Percentiles rank a stretch among this genome's conserved stretches.
Conservation (phyloP, 1,139 yeast species). For the Martiniozyma asiatica region DNA sequence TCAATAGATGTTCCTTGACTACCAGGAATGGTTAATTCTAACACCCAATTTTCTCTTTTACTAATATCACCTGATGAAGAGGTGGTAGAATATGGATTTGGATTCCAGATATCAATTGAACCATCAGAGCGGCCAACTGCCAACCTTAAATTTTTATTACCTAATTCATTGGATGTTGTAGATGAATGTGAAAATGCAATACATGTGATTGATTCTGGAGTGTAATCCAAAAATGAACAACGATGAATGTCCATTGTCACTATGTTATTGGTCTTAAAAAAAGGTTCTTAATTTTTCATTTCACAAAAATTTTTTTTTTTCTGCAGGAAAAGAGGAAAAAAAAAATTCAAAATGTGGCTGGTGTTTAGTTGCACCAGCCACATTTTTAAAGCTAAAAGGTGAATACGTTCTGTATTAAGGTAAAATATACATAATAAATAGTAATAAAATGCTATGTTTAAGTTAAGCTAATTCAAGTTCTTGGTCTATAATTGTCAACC, state of each 20-base stretch:
- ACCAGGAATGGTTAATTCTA: constrained; percentile 57
- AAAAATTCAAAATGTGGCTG: too few relatives aligned
- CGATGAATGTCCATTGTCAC: constrained; percentile 69
- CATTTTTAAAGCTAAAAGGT: too few relatives aligned
- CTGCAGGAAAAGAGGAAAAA: too few relatives aligned
- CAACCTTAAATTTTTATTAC: constrained; percentile 56
- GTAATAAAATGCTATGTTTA: too few relatives aligned
- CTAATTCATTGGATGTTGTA: constrained; percentile 27
- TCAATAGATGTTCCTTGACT: constrained; percentile 79
- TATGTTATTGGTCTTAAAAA: too few relatives aligned
- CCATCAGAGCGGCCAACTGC: constrained; percentile 95
- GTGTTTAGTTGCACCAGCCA: too few relatives aligned
- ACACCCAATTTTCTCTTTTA: constrained; percentile 40
- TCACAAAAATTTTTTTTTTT: too few relatives aligned
- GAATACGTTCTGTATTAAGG: too few relatives aligned
- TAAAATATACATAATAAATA: too few relatives aligned
- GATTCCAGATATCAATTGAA: constrained; percentile 94
- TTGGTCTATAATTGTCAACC: constrained; percentile 38
- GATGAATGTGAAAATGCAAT: constrained; percentile 60
- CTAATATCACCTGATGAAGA: constrained; percentile 5
- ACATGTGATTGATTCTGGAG: constrained; percentile 78
- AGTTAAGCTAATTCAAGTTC: background rate
- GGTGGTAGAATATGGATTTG: constrained; percentile 22
- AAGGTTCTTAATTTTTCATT: too few relatives aligned
- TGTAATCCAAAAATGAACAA: constrained; percentile 83